These are phyloP conservation scores for Fraxinus paxiana DNA, from an alignment of 305 asterid species.

Conservation along the genomic window DNA sequence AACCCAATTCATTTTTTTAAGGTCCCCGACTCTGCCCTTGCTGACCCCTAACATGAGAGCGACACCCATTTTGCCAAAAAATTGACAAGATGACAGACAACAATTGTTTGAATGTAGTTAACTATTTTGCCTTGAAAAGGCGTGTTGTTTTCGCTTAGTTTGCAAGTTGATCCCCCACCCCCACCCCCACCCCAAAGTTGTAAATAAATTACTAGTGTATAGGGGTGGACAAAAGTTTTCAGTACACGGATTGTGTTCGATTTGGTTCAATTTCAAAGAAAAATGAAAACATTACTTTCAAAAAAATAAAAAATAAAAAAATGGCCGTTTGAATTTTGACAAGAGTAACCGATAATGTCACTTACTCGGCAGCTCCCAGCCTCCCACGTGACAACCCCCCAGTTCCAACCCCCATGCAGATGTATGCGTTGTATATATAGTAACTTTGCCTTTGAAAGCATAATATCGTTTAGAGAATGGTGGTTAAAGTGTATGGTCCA, in stretches of 20 bases:
- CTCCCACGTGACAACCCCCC: neutral
- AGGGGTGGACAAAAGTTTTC: neutral
- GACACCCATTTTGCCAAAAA: neutral
- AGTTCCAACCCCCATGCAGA: neutral
- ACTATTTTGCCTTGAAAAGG: neutral
- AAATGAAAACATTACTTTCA: neutral
- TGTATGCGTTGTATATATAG: neutral
- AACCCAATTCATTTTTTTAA: too few species aligned
- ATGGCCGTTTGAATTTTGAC: neutral
- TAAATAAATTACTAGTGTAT: too few species aligned
- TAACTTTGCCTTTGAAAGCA: neutral
- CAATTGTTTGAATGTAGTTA: neutral
- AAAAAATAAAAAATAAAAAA: neutral
- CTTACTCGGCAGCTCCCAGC: neutral
- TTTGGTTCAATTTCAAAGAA: neutral
- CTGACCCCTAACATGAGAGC: neutral
- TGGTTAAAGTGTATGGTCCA: conserved; percentile 68
- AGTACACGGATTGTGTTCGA: neutral
- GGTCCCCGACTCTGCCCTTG: too few species aligned
- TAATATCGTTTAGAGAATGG: conserved; percentile 35
- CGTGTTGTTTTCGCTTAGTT: too few species aligned
- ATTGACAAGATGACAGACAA: neutral
- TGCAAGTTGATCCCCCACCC: too few species aligned
- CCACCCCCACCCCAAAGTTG: too few species aligned
- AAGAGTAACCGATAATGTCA: neutral